Evolutionary conservation across 257 asterid genomes (phyloP), one percentile per base, ranked within the genome.

Genomic region (Striga asiatica): DNA sequence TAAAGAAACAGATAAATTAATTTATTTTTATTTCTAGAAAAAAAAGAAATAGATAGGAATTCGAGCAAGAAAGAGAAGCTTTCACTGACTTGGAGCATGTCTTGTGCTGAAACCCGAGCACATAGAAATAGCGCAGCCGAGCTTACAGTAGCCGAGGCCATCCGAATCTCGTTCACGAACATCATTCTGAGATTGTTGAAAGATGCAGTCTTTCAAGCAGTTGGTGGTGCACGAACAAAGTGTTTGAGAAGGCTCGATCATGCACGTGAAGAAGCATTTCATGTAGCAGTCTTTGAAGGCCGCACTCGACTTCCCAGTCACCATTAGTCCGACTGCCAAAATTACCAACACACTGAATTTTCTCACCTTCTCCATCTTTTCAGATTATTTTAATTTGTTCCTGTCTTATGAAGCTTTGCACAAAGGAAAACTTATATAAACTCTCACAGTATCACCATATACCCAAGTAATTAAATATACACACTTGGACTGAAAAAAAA

Each of bases 201-300:
- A 89, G 74, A 89, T 86, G 83, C 98, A 89, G 8, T 81, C 78
- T 66, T 83, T 89, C 64, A 89, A 67, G 83, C 98, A 89, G 35
- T 69, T 76, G 14, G 95, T 83, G 25, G 98, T 78, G 79, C 98
- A 89, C 29, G 88, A 66, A 29, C 98, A 89, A 0, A 89, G 94
- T 5, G 82, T 83, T 52, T 81, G 78, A 3, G 94, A 25, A 52
- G 98, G 98, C 20, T 86, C 93, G 38, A 89, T 86, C 81, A 89
- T 78, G 68, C 98, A 89, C 64, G 81, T 78, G 2, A 89, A 16
- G 29, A 86, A 89, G 76, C 98, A 89, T 66, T 86, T 81, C 18
- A 84, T 75, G 81, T 89, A 89, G 80, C 98, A 89, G 18, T 86
- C 96, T 19, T 65, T 80, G 83, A 89, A 89, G 28, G 86, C 25